A percentile compares a stretch with the other conserved stretches of the same genome.
These are phyloP conservation scores for Tolypocladium cylindrosporum DNA, from an alignment of 2,329 filamentous ascomycete species.

Conservation along the genomic window DNA sequence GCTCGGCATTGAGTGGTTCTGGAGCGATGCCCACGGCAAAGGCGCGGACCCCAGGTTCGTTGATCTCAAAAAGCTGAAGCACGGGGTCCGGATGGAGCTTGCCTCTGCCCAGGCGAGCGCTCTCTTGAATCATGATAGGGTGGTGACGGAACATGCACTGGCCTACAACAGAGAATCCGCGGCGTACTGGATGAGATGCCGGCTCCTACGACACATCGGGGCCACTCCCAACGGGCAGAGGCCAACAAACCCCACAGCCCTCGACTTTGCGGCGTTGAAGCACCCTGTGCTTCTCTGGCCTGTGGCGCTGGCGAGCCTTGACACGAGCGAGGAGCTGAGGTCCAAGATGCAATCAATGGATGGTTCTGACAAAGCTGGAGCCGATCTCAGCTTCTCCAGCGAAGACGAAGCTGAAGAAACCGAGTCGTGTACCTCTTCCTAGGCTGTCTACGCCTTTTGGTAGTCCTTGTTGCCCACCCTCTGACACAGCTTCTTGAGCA, in stretches of 20 bases:
- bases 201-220: not conserved
- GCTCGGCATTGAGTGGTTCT: constrained; percentile 1
- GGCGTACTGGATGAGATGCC: not conserved
- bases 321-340: not conserved
- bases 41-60: not conserved
- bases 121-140: not conserved
- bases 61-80: not conserved
- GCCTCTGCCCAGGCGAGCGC: not conserved
- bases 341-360: too few relatives aligned
- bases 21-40: constrained; percentile 2
- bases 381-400: too few relatives aligned
- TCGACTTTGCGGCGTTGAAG: not conserved
- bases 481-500: constrained; percentile 40
- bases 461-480: constrained; percentile 28
- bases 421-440: too few relatives aligned
- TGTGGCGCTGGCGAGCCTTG: not conserved
- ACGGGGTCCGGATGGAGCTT: not conserved
- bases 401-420: too few relatives aligned
- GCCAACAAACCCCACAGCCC: not conserved
- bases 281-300: not conserved
- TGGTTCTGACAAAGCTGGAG: too few relatives aligned
- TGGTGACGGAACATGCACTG: not conserved
- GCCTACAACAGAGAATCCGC: not conserved
- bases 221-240: not conserved
- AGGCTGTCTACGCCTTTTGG: constrained; percentile 2